Percentiles rank a stretch among this genome's conserved stretches.
Evolutionary conservation across 768 basidiomycete species (phyloP).

Genomic region (Naganishia randhawae): DNA sequence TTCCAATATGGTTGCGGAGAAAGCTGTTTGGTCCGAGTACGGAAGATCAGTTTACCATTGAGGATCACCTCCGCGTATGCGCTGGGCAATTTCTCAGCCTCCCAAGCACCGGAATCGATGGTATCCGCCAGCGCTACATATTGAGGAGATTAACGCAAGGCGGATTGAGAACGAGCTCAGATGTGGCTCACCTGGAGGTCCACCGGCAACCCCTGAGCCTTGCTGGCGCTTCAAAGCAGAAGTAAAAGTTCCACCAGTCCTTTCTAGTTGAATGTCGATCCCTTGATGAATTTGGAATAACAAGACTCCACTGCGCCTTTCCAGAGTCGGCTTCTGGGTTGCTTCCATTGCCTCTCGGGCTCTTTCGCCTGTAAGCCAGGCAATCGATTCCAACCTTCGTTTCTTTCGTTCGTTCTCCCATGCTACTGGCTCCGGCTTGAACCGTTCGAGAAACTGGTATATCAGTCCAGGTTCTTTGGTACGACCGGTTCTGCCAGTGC

Average conservation of each 20-base stretch:
- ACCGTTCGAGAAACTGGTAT: conserved; percentile 32
- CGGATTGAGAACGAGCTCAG: not conserved
- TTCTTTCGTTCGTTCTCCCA: conserved; percentile 45
- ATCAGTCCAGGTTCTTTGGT: conserved; percentile 27
- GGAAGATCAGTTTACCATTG: conserved; percentile 48
- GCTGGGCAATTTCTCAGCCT: conserved; percentile 44
- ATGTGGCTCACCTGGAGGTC: conserved; percentile 23
- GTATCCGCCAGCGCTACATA: conserved; percentile 39
- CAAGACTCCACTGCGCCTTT: conserved; percentile 42
- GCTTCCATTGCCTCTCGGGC: conserved; percentile 47
- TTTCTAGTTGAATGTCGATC: conserved; percentile 23
- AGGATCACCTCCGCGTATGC: conserved; percentile 49
- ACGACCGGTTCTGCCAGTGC: conserved; percentile 18
- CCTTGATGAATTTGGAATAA: conserved; percentile 49
- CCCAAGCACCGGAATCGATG: conserved; percentile 38
- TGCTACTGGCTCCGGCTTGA: conserved; percentile 35
- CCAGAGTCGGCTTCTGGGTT: conserved; percentile 36
- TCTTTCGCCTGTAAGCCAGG: conserved; percentile 49
- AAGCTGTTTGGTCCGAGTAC: conserved; percentile 49
- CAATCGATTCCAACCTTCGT: conserved; percentile 43
- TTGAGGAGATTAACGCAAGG: not conserved
- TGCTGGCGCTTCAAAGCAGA: conserved; percentile 14
- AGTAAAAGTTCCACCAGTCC: conserved; percentile 19
- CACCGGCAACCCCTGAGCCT: conserved; percentile 19
- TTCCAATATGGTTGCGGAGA: conserved; percentile 49